A percentile compares a stretch with the other conserved stretches of the same genome.
Evolutionary conservation across 441 rosid genomes (phyloP).

Genomic region (Oxalis stricta): DNA sequence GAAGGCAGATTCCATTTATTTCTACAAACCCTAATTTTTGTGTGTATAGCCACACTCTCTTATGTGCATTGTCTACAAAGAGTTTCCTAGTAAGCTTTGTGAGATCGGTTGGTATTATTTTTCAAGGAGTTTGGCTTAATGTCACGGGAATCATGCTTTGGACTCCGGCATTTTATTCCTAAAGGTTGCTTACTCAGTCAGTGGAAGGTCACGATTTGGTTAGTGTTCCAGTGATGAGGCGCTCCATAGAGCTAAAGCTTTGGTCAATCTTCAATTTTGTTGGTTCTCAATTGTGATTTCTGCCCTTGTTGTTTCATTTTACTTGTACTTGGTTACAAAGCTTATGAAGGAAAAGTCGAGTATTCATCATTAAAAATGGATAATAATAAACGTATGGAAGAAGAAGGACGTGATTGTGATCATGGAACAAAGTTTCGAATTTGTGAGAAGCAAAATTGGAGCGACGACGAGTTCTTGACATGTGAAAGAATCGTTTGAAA

Average conservation of each 20-base stretch:
- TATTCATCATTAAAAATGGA: slow-evolving; percentile 22
- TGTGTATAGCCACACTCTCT: slow-evolving; percentile 50
- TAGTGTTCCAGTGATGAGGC: slow-evolving; percentile 39
- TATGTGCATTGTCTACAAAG: slow-evolving; percentile 38
- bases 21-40: slow-evolving; percentile 39
- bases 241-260: slow-evolving; percentile 55
- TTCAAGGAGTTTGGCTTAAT: slow-evolving; percentile 71
- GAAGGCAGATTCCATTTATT: slow-evolving; percentile 79
- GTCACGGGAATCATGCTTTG: slow-evolving; percentile 72
- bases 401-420: too few species aligned
- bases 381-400: too few species aligned
- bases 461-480: too few species aligned
- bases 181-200: slow-evolving; percentile 42
- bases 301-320: slow-evolving; percentile 31
- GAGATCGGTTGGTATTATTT: slow-evolving; percentile 47
- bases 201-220: slow-evolving; percentile 66
- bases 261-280: slow-evolving; percentile 61
- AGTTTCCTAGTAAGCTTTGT: slow-evolving; percentile 66
- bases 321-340: slow-evolving; percentile 24
- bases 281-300: slow-evolving; percentile 41
- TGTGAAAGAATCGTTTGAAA: too few species aligned
- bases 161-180: slow-evolving; percentile 57
- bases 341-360: slow-evolving; percentile 22
- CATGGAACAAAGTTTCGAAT: too few species aligned
- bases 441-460: too few species aligned